Conservation (phyloP, 2,329 filamentous ascomycete species). For the Diaporthe citriasiana region DNA sequence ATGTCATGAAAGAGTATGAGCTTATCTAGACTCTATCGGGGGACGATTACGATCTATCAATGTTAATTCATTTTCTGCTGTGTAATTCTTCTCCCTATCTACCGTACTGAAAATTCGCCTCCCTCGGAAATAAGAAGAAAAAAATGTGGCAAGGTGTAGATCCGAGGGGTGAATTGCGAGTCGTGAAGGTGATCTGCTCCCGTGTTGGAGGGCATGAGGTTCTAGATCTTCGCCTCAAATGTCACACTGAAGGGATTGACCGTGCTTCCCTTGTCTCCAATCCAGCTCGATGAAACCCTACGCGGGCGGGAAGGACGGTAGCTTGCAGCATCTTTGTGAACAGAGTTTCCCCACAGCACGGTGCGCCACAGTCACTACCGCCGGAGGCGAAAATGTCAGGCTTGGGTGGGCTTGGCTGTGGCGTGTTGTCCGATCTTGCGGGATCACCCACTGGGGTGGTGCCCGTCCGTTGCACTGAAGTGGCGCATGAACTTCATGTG, state of each 20-base stretch:
- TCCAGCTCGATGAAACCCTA: conserved; percentile 16
- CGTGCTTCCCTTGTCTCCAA: neutral
- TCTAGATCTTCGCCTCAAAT: conserved; percentile 33
- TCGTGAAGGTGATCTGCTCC: conserved; percentile 17
- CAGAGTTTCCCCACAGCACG: conserved; percentile 32
- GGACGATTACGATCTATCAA: conserved; percentile 28
- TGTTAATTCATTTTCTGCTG: conserved; percentile 25
- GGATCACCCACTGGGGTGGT: conserved; percentile 21
- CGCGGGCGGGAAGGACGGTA: conserved; percentile 24
- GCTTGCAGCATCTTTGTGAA: conserved; percentile 39
- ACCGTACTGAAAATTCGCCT: conserved; percentile 16
- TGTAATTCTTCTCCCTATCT: neutral
- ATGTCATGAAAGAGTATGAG: conserved; percentile 7
- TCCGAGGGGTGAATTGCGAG: conserved; percentile 4
- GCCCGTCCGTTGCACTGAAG: neutral
- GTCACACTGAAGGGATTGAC: conserved; percentile 13
- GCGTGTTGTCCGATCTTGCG: conserved; percentile 21
- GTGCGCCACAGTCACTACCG: conserved; percentile 12
- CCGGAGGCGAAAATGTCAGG: conserved; percentile 11
- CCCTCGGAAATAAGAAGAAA: conserved; percentile 9
- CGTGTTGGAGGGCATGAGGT: conserved; percentile 14
- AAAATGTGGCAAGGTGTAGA: neutral
- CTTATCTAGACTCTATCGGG: conserved; percentile 2
- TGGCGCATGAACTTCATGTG: conserved; percentile 31
- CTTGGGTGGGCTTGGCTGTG: conserved; percentile 4